Conservation (phyloP, 352 stramenopile species). For the Globisporangium emineosum region DNA sequence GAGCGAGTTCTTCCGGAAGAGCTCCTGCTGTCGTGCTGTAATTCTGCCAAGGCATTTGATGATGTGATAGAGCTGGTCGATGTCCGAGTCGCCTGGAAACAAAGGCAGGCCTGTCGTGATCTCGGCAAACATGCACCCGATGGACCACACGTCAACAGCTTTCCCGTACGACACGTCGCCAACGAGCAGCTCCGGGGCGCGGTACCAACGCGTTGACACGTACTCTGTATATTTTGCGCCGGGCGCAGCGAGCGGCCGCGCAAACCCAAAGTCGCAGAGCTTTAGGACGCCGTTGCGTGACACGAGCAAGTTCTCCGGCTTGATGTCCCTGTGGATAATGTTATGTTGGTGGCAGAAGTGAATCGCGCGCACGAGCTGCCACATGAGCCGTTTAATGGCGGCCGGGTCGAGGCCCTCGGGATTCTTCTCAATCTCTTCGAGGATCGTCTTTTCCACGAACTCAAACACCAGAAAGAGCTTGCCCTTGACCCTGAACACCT, state of each 20-base stretch:
- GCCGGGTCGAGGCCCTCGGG: constrained; percentile 65
- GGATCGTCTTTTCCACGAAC: constrained; percentile 86
- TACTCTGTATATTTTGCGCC: constrained; percentile 87
- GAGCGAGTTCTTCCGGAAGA: constrained; percentile 80
- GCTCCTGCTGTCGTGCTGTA: constrained; percentile 70
- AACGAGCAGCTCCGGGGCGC: constrained; percentile 91
- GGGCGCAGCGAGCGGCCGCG: constrained; percentile 54
- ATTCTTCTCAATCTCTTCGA: constrained; percentile 89
- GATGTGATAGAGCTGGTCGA: constrained; percentile 92
- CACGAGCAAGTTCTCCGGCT: constrained; percentile 93
- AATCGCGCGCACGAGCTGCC: constrained; percentile 80
- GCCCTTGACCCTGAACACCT: constrained; percentile 82
- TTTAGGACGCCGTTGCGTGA: constrained; percentile 94
- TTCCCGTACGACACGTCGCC: constrained; percentile 91
- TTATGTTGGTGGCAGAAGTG: constrained; percentile 95
- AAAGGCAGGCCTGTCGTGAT: constrained; percentile 95
- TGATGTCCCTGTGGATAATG: constrained; percentile 95
- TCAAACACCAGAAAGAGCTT: constrained; percentile 88
- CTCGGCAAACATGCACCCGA: constrained; percentile 96
- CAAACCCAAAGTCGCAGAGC: constrained; percentile 89
- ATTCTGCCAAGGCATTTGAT: constrained; percentile 73
- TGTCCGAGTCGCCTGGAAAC: constrained; percentile 95
- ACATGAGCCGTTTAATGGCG: constrained; percentile 79
- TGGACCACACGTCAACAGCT: constrained; percentile 96
- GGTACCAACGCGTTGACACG: constrained; percentile 94